Conservation (phyloP, 2,329 filamentous ascomycete genomes). For the Neofusicoccum ribis region DNA sequence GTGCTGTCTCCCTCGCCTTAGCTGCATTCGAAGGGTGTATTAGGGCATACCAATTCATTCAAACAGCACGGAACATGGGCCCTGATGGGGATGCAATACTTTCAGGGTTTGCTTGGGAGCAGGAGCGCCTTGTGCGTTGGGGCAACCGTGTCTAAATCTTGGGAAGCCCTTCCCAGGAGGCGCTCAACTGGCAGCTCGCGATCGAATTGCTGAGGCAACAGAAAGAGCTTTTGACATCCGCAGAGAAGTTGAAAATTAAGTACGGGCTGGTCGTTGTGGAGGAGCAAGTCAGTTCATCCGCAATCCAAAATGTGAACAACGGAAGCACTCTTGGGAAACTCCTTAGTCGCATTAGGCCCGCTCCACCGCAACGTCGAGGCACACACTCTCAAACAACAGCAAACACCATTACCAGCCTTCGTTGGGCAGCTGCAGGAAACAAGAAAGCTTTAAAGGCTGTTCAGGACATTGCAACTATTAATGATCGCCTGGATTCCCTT, state of each 20-base stretch:
- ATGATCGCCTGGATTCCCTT: background rate
- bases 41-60: background rate
- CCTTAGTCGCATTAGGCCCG: background rate
- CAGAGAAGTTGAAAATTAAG: background rate
- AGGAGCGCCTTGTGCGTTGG: background rate
- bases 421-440: conserved; percentile 12
- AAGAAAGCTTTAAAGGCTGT: background rate
- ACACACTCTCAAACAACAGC: background rate
- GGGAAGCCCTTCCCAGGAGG: background rate
- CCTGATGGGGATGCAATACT: background rate
- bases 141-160: background rate
- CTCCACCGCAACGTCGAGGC: background rate
- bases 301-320: background rate
- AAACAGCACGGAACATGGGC: background rate
- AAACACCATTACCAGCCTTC: background rate
- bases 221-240: background rate
- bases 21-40: background rate
- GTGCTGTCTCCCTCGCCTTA: background rate
- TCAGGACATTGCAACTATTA: background rate
- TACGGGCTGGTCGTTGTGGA: background rate
- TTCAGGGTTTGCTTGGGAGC: background rate
- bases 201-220: background rate
- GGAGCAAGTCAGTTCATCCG: no score
- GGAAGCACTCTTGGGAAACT: background rate
- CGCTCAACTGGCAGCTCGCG: background rate